These are phyloP conservation scores for Ophiosphaerella korrae DNA, from an alignment of 2,329 filamentous ascomycete species.

Conservation along the genomic window DNA sequence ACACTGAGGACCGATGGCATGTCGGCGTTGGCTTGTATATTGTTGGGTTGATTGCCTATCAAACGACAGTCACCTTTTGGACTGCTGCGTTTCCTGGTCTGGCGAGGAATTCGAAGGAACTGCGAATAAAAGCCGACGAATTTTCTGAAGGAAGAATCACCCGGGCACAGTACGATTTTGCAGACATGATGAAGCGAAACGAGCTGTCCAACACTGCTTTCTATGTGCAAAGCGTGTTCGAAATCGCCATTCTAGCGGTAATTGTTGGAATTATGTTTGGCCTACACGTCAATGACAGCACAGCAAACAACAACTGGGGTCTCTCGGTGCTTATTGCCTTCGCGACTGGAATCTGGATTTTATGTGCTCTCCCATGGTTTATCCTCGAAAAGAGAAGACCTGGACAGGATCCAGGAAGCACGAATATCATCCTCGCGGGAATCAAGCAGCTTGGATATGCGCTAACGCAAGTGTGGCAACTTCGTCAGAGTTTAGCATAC, in stretches of 20 bases:
- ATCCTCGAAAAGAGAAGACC: conserved; percentile 67
- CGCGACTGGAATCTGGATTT: conserved; percentile 66
- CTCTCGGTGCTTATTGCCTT: conserved; percentile 69
- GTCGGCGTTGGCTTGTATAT: conserved; percentile 67
- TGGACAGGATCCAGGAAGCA: conserved; percentile 59
- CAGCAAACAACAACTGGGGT: conserved; percentile 69
- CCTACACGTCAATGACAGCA: conserved; percentile 63
- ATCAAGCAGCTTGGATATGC: conserved; percentile 65
- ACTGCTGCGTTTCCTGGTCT: conserved; percentile 66
- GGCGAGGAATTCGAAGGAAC: conserved; percentile 58
- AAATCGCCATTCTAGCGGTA: conserved; percentile 54
- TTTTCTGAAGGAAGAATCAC: conserved; percentile 57
- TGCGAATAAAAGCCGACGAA: conserved; percentile 59
- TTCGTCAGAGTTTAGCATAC: conserved; percentile 70
- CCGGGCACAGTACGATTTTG: conserved; percentile 62
- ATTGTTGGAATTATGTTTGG: conserved; percentile 56
- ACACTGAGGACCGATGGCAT: conserved; percentile 64
- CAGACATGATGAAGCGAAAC: conserved; percentile 61
- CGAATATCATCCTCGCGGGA: conserved; percentile 61
- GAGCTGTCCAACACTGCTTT: conserved; percentile 68
- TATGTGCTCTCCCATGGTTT: conserved; percentile 71
- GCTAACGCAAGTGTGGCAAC: conserved; percentile 63
- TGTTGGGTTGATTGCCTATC: conserved; percentile 68
- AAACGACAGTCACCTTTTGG: conserved; percentile 72
- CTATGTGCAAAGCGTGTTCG: conserved; percentile 66